Percentiles rank a stretch among this genome's conserved stretches.
phyloP scores from a whole-genome alignment of 495 filamentous ascomycete species.

The Aspergillus panamensis region DNA sequence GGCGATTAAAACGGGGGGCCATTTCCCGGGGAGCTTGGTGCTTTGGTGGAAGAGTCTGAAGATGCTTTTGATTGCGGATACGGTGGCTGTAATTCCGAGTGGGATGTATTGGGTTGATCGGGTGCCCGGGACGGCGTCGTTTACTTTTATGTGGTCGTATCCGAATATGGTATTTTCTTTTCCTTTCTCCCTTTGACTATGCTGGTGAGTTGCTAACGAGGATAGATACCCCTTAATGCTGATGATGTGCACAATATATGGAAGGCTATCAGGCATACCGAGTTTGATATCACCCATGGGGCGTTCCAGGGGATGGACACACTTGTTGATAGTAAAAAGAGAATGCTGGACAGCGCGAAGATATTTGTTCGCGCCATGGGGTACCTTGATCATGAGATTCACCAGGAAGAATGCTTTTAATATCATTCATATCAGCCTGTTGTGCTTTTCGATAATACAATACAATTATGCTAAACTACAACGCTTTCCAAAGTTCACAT shows the following conservation, averaged over 20 bases:
- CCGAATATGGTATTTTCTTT: constrained; percentile 61
- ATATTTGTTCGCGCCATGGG: constrained; percentile 61
- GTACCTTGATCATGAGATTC: constrained; percentile 42
- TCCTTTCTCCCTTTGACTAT: not conserved
- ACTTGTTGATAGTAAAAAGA: constrained; percentile 52
- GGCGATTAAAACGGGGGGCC: constrained; percentile 66
- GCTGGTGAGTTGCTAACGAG: not conserved
- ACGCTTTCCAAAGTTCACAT: not conserved
- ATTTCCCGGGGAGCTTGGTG: constrained; percentile 70
- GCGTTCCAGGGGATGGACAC: constrained; percentile 62
- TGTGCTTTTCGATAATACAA: not conserved
- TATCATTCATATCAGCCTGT: not conserved
- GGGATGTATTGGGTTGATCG: constrained; percentile 52
- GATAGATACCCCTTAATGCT: constrained; percentile 55
- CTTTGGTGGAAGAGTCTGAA: constrained; percentile 48
- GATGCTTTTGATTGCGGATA: constrained; percentile 67
- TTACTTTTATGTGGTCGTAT: constrained; percentile 73
- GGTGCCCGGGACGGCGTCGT: constrained; percentile 56
- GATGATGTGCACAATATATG: constrained; percentile 43
- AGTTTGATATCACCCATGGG: constrained; percentile 63
- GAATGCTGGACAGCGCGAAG: constrained; percentile 72
- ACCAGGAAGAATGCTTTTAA: constrained; percentile 21
- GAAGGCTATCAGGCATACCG: constrained; percentile 41
- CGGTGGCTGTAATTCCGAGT: constrained; percentile 63
- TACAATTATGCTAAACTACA: not conserved